These are phyloP conservation scores for Metschnikowia bowlesiae DNA, from an alignment of 805 yeast genomes.

Conservation along the genomic window DNA sequence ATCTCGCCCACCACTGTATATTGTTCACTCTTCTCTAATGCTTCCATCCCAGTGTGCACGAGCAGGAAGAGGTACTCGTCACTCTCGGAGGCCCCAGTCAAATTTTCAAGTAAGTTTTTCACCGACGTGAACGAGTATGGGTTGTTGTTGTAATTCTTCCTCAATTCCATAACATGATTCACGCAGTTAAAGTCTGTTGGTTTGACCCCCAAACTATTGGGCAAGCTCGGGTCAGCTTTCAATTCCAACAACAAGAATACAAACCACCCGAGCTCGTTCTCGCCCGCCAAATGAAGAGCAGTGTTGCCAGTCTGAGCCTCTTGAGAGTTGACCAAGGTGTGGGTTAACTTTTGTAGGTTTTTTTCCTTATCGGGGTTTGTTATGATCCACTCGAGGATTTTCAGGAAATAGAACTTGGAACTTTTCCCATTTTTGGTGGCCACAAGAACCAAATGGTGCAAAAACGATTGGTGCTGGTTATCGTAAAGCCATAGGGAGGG, in stretches of 20 bases:
- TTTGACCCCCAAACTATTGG: conserved; percentile 81
- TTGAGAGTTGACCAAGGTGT: conserved; percentile 28
- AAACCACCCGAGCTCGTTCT: conserved; percentile 36
- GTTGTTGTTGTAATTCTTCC: conserved; percentile 13
- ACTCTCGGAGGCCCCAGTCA: conserved; percentile 14
- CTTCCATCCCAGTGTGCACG: conserved; percentile 31
- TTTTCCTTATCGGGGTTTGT: conserved; percentile 18
- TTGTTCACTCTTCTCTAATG: conserved; percentile 23
- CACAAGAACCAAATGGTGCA: conserved; percentile 76
- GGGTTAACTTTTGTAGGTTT: conserved; percentile 12
- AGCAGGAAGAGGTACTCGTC: conserved; percentile 31
- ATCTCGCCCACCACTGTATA: conserved; percentile 9
- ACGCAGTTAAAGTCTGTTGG: conserved; percentile 83
- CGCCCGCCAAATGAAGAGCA: conserved; percentile 39
- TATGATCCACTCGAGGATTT: conserved; percentile 32
- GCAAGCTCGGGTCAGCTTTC: conserved; percentile 53
- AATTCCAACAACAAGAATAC: conserved; percentile 31
- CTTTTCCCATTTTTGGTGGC: conserved; percentile 29
- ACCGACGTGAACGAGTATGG: conserved; percentile 9
- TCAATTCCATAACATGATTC: conserved; percentile 27
- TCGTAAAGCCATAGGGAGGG: conserved; percentile 51
- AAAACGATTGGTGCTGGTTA: conserved; percentile 67
- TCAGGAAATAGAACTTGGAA: conserved; percentile 30
- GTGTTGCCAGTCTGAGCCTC: conserved; percentile 37
- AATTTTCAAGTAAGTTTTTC: conserved; percentile 8